Conservation (phyloP, 192 early-diverging fungal species). For the Linnemannia schmuckeri region DNA sequence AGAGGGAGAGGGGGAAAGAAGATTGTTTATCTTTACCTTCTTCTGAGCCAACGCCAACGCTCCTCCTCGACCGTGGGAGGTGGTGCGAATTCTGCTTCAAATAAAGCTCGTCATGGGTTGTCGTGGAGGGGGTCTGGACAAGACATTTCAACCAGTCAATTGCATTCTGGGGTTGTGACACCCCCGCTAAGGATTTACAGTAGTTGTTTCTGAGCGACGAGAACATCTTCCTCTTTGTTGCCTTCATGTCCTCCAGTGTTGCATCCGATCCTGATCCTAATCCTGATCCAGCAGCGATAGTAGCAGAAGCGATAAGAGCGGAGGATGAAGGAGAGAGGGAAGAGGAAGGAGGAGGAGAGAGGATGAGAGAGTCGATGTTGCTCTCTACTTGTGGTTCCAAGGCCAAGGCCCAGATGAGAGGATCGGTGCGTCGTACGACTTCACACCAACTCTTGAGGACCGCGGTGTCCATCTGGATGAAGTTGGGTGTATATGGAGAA, state of each 20-base stretch:
- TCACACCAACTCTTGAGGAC: constrained; percentile 50
- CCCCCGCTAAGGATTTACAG: constrained; percentile 22
- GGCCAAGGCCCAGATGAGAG: constrained; percentile 47
- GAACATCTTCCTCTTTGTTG: neutral
- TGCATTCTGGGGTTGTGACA: constrained; percentile 8
- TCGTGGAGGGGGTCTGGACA: constrained; percentile 21
- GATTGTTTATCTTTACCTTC: too few relatives aligned
- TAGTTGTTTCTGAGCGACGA: neutral
- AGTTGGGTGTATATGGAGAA: neutral
- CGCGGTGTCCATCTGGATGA: constrained; percentile 34
- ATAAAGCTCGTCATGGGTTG: neutral
- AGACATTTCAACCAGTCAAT: constrained; percentile 50
- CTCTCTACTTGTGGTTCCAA: constrained; percentile 2
- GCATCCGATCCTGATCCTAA: neutral
- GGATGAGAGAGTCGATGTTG: neutral
- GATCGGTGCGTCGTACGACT: constrained; percentile 39
- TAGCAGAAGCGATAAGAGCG: neutral
- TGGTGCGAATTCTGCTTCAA: neutral
- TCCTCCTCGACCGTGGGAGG: neutral
- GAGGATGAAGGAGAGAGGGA: neutral
- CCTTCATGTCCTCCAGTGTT: neutral
- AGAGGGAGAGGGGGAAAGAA: too few relatives aligned
- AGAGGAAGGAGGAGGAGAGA: neutral
- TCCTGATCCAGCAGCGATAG: neutral
- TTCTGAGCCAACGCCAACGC: neutral